Conservation (phyloP, 2,329 filamentous ascomycete species). For the Domatiomyces catenatus region DNA sequence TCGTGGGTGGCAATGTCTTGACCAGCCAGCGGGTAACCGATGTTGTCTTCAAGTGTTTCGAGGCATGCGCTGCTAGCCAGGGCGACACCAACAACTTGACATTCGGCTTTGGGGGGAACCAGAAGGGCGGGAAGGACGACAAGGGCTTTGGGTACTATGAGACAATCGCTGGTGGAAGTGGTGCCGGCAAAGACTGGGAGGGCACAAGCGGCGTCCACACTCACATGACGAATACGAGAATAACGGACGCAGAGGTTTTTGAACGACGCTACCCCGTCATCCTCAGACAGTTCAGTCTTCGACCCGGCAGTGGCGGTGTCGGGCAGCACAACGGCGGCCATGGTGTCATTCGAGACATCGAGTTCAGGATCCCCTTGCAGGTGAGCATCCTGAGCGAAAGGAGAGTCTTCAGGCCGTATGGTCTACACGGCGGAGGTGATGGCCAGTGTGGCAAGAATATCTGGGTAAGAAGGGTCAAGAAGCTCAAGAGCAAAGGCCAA, state of each 20-base stretch:
- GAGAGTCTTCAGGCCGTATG: conserved; percentile 63
- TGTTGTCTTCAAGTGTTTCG: conserved; percentile 66
- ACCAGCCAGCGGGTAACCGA: conserved; percentile 69
- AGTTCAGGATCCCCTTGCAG: conserved; percentile 67
- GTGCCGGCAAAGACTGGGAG: conserved; percentile 60
- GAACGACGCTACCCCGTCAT: conserved; percentile 67
- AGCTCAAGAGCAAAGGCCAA: conserved; percentile 23
- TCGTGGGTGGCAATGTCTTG: conserved; percentile 70
- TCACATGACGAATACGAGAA: conserved; percentile 79
- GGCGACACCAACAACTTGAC: conserved; percentile 76
- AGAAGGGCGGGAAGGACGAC: conserved; percentile 24
- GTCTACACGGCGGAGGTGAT: conserved; percentile 67
- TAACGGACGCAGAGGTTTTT: conserved; percentile 70
- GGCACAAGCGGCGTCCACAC: conserved; percentile 65
- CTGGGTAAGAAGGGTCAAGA: conserved; percentile 63
- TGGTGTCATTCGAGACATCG: conserved; percentile 66
- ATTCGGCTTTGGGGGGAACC: conserved; percentile 62
- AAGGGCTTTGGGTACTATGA: conserved; percentile 78
- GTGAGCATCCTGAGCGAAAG: conserved; percentile 67
- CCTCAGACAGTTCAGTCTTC: conserved; percentile 54
- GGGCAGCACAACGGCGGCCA: conserved; percentile 59
- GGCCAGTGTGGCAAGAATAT: conserved; percentile 67
- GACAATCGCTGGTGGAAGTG: conserved; percentile 67
- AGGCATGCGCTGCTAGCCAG: conserved; percentile 62
- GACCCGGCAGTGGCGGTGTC: conserved; percentile 47